These are phyloP conservation scores for Backusella liffmaniae DNA, from an alignment of 192 early-diverging fungal species.

Conservation along the genomic window DNA sequence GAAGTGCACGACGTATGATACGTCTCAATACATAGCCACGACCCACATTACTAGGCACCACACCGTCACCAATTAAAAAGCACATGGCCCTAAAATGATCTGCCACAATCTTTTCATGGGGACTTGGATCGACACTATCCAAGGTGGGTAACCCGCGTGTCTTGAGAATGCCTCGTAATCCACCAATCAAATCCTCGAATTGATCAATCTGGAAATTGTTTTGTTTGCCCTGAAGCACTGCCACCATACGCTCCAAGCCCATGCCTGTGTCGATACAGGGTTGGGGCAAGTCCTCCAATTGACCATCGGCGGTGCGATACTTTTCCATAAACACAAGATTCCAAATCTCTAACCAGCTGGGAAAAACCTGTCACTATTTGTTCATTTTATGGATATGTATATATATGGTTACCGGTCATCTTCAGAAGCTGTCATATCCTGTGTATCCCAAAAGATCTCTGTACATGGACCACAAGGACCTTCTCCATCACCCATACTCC, in stretches of 20 bases:
- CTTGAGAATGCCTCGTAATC: conserved; percentile 39
- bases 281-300: conserved; percentile 43
- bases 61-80: conserved; percentile 57
- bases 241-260: conserved; percentile 55
- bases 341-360: conserved; percentile 62
- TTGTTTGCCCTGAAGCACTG: conserved; percentile 49
- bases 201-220: conserved; percentile 58
- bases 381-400: no score
- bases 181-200: conserved; percentile 43
- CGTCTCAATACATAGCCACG: conserved; percentile 59
- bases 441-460: conserved; percentile 66
- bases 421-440: conserved; percentile 25
- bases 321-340: conserved; percentile 64
- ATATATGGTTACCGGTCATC: conserved; percentile 31
- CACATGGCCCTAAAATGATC: conserved; percentile 57
- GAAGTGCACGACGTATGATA: conserved; percentile 56
- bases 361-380: no score
- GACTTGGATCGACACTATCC: conserved; percentile 21
- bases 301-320: conserved; percentile 44
- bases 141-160: conserved; percentile 27
- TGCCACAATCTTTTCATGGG: conserved; percentile 57
- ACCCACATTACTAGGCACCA: conserved; percentile 55
- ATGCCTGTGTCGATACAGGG: conserved; percentile 64
- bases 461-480: conserved; percentile 64
- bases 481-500: conserved; percentile 63